Evolutionary conservation across 2,329 filamentous ascomycete species (phyloP).

Genomic region (Ilyonectria destructans): DNA sequence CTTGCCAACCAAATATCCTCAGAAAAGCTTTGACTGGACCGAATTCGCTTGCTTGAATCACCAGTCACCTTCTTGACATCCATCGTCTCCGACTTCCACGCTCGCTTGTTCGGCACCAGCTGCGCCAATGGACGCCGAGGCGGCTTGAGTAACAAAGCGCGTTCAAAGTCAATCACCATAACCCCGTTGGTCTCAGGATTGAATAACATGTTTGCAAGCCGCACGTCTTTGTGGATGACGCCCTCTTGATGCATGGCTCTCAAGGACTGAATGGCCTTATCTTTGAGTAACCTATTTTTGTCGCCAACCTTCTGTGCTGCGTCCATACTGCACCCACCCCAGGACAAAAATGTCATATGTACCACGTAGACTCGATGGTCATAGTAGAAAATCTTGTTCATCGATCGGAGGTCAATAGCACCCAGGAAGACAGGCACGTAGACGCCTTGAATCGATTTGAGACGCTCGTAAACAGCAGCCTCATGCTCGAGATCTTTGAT

Average conservation of each 20-base stretch:
- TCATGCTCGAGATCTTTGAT: slow-evolving; percentile 47
- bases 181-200: not conserved
- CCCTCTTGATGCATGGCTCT: slow-evolving; percentile 45
- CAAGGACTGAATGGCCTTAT: slow-evolving; percentile 36
- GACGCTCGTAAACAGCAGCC: slow-evolving; percentile 54
- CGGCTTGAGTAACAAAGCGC: slow-evolving; percentile 42
- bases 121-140: slow-evolving; percentile 38
- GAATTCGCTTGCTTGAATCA: not conserved
- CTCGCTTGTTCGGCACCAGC: slow-evolving; percentile 46
- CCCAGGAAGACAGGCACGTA: slow-evolving; percentile 55
- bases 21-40: no score
- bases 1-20: no score
- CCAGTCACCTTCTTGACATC: slow-evolving; percentile 8
- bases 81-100: slow-evolving; percentile 9
- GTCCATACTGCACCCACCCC: slow-evolving; percentile 47
- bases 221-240: slow-evolving; percentile 45
- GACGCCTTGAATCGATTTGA: slow-evolving; percentile 54
- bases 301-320: not conserved
- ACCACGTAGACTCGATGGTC: slow-evolving; percentile 52
- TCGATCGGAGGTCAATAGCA: slow-evolving; percentile 53
- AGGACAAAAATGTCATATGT: slow-evolving; percentile 56
- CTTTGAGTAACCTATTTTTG: slow-evolving; percentile 22
- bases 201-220: no score
- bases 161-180: slow-evolving; percentile 54
- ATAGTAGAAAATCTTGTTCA: slow-evolving; percentile 55